Evolutionary conservation across 169 alveolate species (phyloP).

Genomic region (Plasmodium fragile): DNA sequence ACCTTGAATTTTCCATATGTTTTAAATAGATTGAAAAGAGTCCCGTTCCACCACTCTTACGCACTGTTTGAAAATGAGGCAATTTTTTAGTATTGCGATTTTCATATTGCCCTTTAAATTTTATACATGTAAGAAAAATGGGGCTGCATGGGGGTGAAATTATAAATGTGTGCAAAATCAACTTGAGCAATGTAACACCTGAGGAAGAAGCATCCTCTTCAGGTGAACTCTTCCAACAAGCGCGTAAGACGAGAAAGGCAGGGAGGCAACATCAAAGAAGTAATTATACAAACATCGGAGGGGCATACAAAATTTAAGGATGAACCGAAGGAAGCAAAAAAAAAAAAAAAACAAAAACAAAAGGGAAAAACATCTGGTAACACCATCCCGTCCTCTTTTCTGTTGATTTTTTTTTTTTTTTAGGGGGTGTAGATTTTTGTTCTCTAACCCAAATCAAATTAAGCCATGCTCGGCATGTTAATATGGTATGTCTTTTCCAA

Average conservation of each 20-base stretch:
- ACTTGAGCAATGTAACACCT: neutral
- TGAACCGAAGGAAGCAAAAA: neutral
- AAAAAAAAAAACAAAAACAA: neutral
- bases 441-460: slow-evolving; percentile 13
- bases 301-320: neutral
- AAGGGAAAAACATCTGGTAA: neutral
- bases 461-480: neutral
- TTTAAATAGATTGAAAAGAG: neutral
- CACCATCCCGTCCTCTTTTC: neutral
- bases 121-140: neutral
- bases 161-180: neutral
- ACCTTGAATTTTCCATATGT: neutral
- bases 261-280: neutral
- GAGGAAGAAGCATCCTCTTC: neutral
- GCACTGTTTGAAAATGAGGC: neutral
- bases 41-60: neutral
- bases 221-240: neutral
- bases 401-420: neutral
- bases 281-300: neutral
- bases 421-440: neutral
- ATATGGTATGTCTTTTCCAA: neutral
- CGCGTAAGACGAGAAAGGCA: neutral
- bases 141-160: neutral
- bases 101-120: neutral
- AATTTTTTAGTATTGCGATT: neutral